These are phyloP conservation scores for Ophiostoma populinum DNA, from an alignment of 2,329 filamentous ascomycete species.

Conservation along the genomic window DNA sequence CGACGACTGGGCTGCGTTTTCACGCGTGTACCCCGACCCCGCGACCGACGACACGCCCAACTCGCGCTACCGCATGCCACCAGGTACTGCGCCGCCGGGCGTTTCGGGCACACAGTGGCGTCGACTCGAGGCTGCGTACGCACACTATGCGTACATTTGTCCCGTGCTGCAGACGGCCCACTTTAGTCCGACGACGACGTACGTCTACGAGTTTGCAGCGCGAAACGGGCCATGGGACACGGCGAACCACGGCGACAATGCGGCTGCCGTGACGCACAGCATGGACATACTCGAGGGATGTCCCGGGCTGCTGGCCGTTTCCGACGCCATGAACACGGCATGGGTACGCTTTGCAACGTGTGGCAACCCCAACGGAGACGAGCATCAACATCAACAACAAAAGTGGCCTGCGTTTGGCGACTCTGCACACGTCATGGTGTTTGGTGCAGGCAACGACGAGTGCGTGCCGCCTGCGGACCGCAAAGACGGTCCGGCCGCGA, in stretches of 20 bases:
- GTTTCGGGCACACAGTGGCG: slow-evolving; percentile 35
- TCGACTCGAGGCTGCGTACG: slow-evolving; percentile 42
- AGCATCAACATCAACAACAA: neutral
- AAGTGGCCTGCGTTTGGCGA: slow-evolving; percentile 20
- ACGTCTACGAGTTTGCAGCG: slow-evolving; percentile 43
- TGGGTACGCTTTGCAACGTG: slow-evolving; percentile 22
- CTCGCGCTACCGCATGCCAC: slow-evolving; percentile 16
- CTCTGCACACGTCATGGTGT: slow-evolving; percentile 25
- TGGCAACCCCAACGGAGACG: slow-evolving; percentile 9
- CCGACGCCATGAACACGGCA: slow-evolving; percentile 25
- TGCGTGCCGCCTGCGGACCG: slow-evolving; percentile 14
- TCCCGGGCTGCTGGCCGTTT: slow-evolving; percentile 21
- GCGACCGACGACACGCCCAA: slow-evolving; percentile 13
- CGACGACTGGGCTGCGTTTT: slow-evolving; percentile 34
- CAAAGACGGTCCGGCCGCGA: slow-evolving; percentile 15
- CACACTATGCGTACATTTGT: slow-evolving; percentile 46
- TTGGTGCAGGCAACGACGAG: slow-evolving; percentile 44
- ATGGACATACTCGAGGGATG: slow-evolving; percentile 16
- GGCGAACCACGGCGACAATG: slow-evolving; percentile 32
- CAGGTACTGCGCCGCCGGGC: slow-evolving; percentile 19
- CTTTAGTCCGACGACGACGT: slow-evolving; percentile 20
- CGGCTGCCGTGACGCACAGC: slow-evolving; percentile 26
- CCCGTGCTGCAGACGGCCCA: slow-evolving; percentile 44
- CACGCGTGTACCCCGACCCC: slow-evolving; percentile 46
- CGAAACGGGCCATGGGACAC: slow-evolving; percentile 20